Evolutionary conservation across 116 monocot genomes (phyloP).

Genomic region (Cymodocea nodosa): DNA sequence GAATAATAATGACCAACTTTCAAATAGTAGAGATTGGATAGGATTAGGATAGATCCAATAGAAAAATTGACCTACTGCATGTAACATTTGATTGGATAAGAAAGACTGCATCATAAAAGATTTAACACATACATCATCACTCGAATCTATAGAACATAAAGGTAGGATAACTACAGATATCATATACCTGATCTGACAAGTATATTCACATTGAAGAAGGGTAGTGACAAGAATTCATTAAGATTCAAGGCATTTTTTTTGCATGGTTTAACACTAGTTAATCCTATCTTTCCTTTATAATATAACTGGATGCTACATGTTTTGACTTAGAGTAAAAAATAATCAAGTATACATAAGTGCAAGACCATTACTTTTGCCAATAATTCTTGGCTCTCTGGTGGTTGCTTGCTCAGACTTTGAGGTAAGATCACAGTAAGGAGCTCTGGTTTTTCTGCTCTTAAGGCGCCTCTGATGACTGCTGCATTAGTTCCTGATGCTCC

Average conservation of each 20-base stretch:
- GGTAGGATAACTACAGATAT: no score
- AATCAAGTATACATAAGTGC: background rate
- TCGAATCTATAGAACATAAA: no score
- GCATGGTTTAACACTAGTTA: background rate
- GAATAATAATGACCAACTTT: background rate
- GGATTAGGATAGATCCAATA: background rate
- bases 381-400: constrained; percentile 96
- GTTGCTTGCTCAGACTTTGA: constrained; percentile 85
- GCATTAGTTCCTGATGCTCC: constrained; percentile 99
- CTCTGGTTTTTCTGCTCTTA: constrained; percentile 91
- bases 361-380: constrained; percentile 60
- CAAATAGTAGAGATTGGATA: background rate
- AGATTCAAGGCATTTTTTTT: no score
- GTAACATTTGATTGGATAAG: background rate
- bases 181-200: no score
- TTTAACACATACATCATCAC: no score
- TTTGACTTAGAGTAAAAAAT: background rate
- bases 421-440: constrained; percentile 96
- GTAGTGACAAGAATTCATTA: no score
- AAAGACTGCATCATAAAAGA: background rate
- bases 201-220: no score
- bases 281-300: background rate
- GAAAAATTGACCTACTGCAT: background rate
- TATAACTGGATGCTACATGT: no score
- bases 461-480: constrained; percentile 96